These are phyloP conservation scores for Hanseniaspora meyeri DNA, from an alignment of 805 yeast genomes.

Conservation along the genomic window DNA sequence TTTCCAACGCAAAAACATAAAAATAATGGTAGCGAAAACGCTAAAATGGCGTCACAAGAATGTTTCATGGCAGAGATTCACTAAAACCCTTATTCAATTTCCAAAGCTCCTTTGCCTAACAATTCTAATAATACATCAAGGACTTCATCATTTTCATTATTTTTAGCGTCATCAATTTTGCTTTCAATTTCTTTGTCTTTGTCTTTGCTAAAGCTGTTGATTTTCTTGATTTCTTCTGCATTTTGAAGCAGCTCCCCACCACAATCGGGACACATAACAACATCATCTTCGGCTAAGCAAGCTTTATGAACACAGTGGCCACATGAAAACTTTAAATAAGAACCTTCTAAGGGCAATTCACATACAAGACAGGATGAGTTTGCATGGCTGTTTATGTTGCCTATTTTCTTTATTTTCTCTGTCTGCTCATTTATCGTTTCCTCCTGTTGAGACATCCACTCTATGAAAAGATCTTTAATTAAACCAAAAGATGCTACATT, in stretches of 20 bases:
- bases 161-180: constrained; percentile 38
- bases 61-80: background rate
- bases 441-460: constrained; percentile 45
- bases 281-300: constrained; percentile 47
- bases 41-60: background rate
- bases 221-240: constrained; percentile 44
- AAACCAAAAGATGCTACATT: constrained; percentile 59
- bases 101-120: constrained; percentile 81
- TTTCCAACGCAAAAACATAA: background rate
- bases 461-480: constrained; percentile 54
- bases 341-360: constrained; percentile 52
- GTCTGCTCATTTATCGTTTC: constrained; percentile 57
- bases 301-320: constrained; percentile 75
- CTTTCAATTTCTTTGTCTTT: constrained; percentile 45
- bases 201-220: constrained; percentile 49
- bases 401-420: constrained; percentile 57
- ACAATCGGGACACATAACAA: constrained; percentile 58
- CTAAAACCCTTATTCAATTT: constrained; percentile 21
- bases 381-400: constrained; percentile 39
- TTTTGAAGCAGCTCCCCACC: constrained; percentile 58
- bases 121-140: constrained; percentile 58
- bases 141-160: constrained; percentile 14
- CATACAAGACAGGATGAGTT: constrained; percentile 57
- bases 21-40: background rate
- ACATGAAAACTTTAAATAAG: constrained; percentile 75